Base-by-base conservation (phyloP, 2,329 filamentous ascomycete genomes). In the Epicoccum sorghinum region DNA sequence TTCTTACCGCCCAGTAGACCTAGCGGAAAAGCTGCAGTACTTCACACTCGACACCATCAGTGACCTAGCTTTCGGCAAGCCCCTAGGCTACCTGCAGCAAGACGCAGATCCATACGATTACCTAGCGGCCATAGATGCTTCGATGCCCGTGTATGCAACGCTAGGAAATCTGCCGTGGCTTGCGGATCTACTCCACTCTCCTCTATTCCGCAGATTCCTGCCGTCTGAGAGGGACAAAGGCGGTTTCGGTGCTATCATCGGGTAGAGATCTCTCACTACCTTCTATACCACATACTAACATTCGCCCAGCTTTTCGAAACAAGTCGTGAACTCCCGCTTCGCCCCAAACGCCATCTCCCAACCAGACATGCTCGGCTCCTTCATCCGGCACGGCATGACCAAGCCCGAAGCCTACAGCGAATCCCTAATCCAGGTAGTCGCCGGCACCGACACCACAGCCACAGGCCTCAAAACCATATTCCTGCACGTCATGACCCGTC, bases 361-460 rank as follows among this genome's bases (percentile, higher is more conserved):
- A 3, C 65, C 68, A 12, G 82, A 84, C 51, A 84, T 84, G 81
- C 74, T 84, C 1, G 78, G 75, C 13, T 78, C 79, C 0, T 83
- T 83, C 57, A 76, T 82, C 51, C 71, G 71, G 4, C 77, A 78
- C 51, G 75, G 74, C 62, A 66, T 80, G 5, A 73, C 66, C 3
- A 73, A 76, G 46, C 69, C 70, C 13, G 67, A 80, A 60, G 66
- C 75, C 14, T 76, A 78, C 32, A 74, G 72, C 13, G 78, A 80
- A 55, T 76, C 75, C 0, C 57, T 79, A 4, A 71, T 77, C 1
- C 77, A 80, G 42, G 76, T 80, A 33, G 73, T 82, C n/a, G 83
- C 82, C 4, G 84, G 83, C 7, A 82, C 80, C 1, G 83, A 86
- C 52, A 85, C 82, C 0, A 82, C 82, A 0, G 82, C 83, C 1